Percentiles rank a stretch among this genome's conserved stretches.
Conservation (phyloP, 345 rosid genomes). For the Kandelia obovata region DNA sequence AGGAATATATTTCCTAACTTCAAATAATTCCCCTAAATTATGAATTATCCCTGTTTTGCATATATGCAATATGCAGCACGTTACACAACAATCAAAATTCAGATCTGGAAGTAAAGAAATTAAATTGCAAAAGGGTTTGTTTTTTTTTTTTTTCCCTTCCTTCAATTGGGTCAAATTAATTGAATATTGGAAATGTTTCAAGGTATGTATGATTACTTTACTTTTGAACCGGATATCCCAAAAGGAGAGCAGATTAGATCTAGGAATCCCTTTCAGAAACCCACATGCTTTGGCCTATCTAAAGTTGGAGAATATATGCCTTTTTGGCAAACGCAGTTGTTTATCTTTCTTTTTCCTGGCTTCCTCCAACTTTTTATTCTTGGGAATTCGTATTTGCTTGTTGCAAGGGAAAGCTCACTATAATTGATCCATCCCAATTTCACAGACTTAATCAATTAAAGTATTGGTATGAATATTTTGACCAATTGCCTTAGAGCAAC, state of each 20-base stretch:
- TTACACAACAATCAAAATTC: no score
- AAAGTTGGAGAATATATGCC: slow-evolving; percentile 38
- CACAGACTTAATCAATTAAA: not conserved
- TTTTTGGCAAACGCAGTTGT: slow-evolving; percentile 11
- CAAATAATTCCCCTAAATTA: not conserved
- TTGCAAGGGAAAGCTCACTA: not conserved
- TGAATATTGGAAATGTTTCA: not conserved
- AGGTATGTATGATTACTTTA: slow-evolving; percentile 3
- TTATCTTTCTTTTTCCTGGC: slow-evolving; percentile 7
- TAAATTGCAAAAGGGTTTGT: no score
- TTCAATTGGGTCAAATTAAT: not conserved
- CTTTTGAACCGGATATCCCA: slow-evolving; percentile 11
- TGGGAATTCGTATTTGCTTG: not conserved
- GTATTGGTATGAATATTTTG: slow-evolving; percentile 1
- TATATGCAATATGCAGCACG: not conserved
- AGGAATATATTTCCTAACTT: slow-evolving; percentile 11
- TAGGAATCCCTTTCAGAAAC: slow-evolving; percentile 40
- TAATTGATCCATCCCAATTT: slow-evolving; percentile 15
- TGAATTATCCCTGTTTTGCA: not conserved
- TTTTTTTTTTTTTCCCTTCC: no score
- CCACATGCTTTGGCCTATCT: slow-evolving; percentile 48
- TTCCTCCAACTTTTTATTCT: not conserved
- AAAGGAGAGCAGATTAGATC: slow-evolving; percentile 37
- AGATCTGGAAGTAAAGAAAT: no score
- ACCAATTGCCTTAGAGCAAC: no score